Conservation (phyloP, 2,329 filamentous ascomycete genomes). For the Microascus cirrosus region DNA sequence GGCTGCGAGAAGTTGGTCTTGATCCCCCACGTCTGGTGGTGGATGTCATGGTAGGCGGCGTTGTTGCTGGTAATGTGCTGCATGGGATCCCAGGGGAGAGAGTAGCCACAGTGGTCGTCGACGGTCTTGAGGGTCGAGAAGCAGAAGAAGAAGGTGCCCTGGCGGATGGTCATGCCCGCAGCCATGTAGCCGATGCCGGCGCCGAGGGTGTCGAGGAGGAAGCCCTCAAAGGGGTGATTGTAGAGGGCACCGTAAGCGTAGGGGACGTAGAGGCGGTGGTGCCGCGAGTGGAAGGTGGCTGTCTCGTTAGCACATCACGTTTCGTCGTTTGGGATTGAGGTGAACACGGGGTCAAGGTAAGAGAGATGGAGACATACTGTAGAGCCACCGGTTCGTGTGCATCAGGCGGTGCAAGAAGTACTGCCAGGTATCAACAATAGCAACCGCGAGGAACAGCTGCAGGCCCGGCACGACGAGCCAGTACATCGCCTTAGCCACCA, state of each 20-base stretch:
- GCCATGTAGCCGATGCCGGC: conserved; percentile 75
- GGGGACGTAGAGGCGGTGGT: conserved; percentile 93
- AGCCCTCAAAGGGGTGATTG: conserved; percentile 91
- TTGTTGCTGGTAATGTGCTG: conserved; percentile 92
- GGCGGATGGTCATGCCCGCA: conserved; percentile 71
- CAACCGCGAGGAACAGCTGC: conserved; percentile 65
- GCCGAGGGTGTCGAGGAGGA: conserved; percentile 83
- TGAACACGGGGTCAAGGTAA: no score
- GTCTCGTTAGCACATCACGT: conserved; percentile 41
- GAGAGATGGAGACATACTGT: conserved; percentile 52
- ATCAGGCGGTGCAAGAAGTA: conserved; percentile 94
- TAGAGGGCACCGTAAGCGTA: conserved; percentile 96
- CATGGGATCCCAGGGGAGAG: conserved; percentile 89
- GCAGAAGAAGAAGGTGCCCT: conserved; percentile 83
- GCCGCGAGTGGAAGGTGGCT: conserved; percentile 87
- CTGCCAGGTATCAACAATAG: conserved; percentile 90
- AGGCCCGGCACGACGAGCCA: conserved; percentile 63
- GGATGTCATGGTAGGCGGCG: conserved; percentile 92
- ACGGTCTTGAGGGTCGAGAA: conserved; percentile 90
- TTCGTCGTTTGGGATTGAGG: conserved; percentile 21
- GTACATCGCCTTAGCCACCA: conserved; percentile 67
- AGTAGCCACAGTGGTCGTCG: conserved; percentile 93
- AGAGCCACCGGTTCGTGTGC: conserved; percentile 96
- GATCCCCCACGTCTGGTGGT: conserved; percentile 98
- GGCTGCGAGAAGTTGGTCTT: conserved; percentile 89